Evolutionary conservation across 495 filamentous ascomycete species (phyloP).

Genomic region (Penicillium atrosanguineum): DNA sequence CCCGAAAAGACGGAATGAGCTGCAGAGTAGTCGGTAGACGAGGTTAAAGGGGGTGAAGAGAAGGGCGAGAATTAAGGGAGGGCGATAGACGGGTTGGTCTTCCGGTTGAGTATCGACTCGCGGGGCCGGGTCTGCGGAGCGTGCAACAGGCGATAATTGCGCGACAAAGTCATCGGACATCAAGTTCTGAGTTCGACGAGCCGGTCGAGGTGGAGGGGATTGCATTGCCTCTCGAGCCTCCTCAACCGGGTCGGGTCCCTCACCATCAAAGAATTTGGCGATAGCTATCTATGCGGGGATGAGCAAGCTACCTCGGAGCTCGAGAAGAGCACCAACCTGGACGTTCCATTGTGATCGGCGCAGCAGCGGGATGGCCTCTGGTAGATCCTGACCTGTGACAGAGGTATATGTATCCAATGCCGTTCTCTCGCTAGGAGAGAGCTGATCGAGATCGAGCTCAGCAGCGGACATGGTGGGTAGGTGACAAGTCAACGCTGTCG

Average conservation of each 20-base stretch:
- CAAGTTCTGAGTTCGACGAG: conserved; percentile 52
- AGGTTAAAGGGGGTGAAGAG: conserved; percentile 81
- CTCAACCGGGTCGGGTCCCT: conserved; percentile 76
- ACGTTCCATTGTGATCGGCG: conserved; percentile 94
- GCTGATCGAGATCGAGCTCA: conserved; percentile 60
- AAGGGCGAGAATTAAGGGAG: conserved; percentile 71
- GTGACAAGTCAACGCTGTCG: conserved; percentile 9
- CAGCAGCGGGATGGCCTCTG: conserved; percentile 76
- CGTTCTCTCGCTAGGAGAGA: conserved; percentile 71
- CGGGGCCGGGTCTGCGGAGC: conserved; percentile 58
- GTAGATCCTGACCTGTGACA: conserved; percentile 78
- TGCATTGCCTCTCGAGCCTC: conserved; percentile 64
- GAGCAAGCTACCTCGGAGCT: conserved; percentile 8
- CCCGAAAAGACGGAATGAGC: conserved; percentile 62
- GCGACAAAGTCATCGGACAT: conserved; percentile 61
- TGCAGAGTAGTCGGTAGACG: conserved; percentile 64
- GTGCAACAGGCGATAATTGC: conserved; percentile 31
- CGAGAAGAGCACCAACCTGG: conserved; percentile 54
- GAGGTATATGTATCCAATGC: conserved; percentile 84
- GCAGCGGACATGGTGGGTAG: conserved; percentile 39
- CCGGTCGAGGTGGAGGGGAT: conserved; percentile 53
- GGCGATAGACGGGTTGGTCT: conserved; percentile 58
- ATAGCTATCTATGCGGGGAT: conserved; percentile 72
- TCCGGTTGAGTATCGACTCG: conserved; percentile 75
- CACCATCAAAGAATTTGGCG: conserved; percentile 95